Evolutionary conservation across 768 basidiomycete species (phyloP).

Genomic region (Agrocybe praecox): DNA sequence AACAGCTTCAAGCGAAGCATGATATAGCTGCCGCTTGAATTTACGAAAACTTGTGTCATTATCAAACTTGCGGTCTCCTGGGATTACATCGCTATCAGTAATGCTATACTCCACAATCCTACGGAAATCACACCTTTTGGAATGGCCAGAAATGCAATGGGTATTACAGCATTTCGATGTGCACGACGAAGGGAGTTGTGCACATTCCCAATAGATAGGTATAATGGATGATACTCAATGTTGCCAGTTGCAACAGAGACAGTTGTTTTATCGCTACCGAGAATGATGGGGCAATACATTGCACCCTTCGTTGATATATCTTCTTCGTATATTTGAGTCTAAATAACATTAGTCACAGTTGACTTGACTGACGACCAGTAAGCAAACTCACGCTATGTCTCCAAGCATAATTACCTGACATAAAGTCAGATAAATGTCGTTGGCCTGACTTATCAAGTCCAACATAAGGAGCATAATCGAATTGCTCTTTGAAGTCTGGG

Average conservation of each 20-base stretch:
- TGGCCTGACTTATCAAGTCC: constrained; percentile 16
- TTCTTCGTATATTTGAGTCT: background rate
- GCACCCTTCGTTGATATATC: constrained; percentile 22
- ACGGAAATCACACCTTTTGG: constrained; percentile 34
- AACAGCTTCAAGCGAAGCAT: constrained; percentile 18
- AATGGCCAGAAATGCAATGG: constrained; percentile 34
- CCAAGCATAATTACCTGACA: constrained; percentile 43
- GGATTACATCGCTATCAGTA: no score
- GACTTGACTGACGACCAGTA: no score
- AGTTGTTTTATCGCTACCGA: constrained; percentile 44
- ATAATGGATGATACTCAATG: constrained; percentile 39
- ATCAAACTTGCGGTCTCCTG: constrained; percentile 17
- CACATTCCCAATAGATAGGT: constrained; percentile 29
- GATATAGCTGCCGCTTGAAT: constrained; percentile 29
- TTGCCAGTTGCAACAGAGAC: constrained; percentile 42
- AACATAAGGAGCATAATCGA: constrained; percentile 25
- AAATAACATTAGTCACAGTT: no score
- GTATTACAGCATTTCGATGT: constrained; percentile 30
- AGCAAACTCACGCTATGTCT: constrained; percentile 12
- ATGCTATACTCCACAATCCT: no score
- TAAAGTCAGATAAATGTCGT: constrained; percentile 32
- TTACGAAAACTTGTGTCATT: constrained; percentile 16
- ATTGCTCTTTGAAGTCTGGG: constrained; percentile 29
- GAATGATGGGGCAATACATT: constrained; percentile 31
- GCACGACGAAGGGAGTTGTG: constrained; percentile 27